Conservation (phyloP, 2,329 filamentous ascomycete genomes). For the Alternaria brassicicola region DNA sequence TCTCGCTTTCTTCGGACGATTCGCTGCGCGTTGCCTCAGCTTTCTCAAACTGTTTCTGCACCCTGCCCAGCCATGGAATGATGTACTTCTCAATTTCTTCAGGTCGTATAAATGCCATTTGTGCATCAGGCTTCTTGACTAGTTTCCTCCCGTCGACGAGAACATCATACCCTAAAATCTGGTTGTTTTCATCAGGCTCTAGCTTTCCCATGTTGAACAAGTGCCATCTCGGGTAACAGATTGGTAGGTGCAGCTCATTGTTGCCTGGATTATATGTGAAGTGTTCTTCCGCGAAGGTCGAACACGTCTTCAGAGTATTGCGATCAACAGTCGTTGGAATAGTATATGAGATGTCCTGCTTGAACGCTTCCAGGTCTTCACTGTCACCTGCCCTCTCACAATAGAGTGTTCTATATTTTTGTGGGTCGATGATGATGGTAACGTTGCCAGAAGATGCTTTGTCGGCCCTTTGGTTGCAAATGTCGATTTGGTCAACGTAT, state of each 20-base stretch:
- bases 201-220: too few relatives aligned
- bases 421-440: constrained; percentile 8
- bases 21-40: neutral
- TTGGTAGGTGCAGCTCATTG: constrained; percentile 15
- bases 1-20: neutral
- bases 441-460: neutral
- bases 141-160: neutral
- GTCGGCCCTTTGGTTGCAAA: neutral
- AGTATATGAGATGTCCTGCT: too few relatives aligned
- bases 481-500: constrained; percentile 12
- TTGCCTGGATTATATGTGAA: constrained; percentile 16
- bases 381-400: neutral
- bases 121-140: neutral
- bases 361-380: neutral
- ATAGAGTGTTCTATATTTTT: constrained; percentile 3
- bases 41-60: neutral
- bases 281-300: constrained; percentile 16
- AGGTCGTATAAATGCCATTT: constrained; percentile 18
- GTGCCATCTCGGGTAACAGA: constrained; percentile 13
- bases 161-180: too few relatives aligned
- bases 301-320: constrained; percentile 16
- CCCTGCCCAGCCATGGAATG: constrained; percentile 22
- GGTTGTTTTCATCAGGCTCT: too few relatives aligned
- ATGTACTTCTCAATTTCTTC: constrained; percentile 16
- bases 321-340: constrained; percentile 11